Conservation (phyloP, 2,329 filamentous ascomycete species). For the Curvularia lunata region DNA sequence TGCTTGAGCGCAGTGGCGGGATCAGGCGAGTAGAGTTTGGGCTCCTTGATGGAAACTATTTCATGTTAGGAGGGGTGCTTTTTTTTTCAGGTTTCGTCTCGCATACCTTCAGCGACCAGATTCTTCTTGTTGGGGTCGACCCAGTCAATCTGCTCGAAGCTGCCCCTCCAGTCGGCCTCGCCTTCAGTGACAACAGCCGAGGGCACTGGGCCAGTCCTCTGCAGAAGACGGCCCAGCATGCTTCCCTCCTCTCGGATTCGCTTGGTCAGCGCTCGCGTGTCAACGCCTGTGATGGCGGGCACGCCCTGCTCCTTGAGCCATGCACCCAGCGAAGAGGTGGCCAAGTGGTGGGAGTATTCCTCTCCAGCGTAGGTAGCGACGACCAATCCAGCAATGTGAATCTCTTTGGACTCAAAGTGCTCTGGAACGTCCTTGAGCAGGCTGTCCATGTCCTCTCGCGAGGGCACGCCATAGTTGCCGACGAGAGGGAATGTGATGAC, state of each 20-base stretch:
- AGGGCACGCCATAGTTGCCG: conserved; percentile 97
- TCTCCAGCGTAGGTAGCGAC: conserved; percentile 92
- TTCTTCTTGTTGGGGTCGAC: conserved; percentile 91
- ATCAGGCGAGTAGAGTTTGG: conserved; percentile 83
- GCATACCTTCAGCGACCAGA: conserved; percentile 85
- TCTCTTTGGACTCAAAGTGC: conserved; percentile 90
- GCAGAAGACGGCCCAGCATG: conserved; percentile 90
- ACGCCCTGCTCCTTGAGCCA: conserved; percentile 97
- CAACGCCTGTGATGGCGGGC: conserved; percentile 92
- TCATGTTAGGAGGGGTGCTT: conserved; percentile 27
- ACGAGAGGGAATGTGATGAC: conserved; percentile 95
- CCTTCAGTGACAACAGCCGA: conserved; percentile 39
- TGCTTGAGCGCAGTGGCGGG: conserved; percentile 76
- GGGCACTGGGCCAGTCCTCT: conserved; percentile 63
- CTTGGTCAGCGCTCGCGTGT: conserved; percentile 93
- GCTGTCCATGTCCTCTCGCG: conserved; percentile 81
- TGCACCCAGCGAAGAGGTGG: conserved; percentile 84
- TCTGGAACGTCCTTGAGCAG: conserved; percentile 85
- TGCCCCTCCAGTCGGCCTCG: conserved; percentile 53
- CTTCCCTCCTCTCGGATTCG: conserved; percentile 91
- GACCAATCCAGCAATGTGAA: conserved; percentile 92
- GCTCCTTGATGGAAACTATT: conserved; percentile 84
- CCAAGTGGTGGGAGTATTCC: conserved; percentile 93
- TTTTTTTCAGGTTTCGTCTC: conserved; percentile 9
- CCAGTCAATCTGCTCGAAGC: conserved; percentile 86